Base-by-base conservation (phyloP, 2,329 filamentous ascomycete species). In the Fusarium dlaminii region DNA sequence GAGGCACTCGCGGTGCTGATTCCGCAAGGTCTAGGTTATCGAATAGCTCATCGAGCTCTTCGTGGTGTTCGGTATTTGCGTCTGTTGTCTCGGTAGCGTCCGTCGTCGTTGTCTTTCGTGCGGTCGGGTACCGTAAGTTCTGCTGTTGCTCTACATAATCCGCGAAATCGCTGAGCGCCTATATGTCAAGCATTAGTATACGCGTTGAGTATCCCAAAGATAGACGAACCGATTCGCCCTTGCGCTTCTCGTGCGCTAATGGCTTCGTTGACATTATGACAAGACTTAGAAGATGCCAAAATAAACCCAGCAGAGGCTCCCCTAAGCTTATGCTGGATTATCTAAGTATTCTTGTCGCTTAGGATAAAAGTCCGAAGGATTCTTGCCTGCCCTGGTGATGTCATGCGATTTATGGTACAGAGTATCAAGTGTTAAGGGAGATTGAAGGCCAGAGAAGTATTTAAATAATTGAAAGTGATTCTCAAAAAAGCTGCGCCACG, bases 111-210 rank as follows among this genome's bases (percentile, higher is more conserved):
- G 70, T 66, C 37, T 79, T 75, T 61, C 80, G 82, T 40, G 84
- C 79, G 48, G 80, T 80, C 4, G 89, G 89, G 76, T 90, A 91
- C 64, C 93, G 91, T 56, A 92, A 84, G 20, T 91, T 91, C 83
- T 98, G 96, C 82, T 98, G 95, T 81, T 95, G 93, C 83, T 98
- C 95, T 75, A 98, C 96, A 79, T 98, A 98, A 79, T 99, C 96
- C 82, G 95, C 95, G 81, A 99, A 99, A 78, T 98, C 96, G 85
- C 93, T 96, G 63, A 99, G 88, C 18, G 96, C 95, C 88, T 89
- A 56, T 76, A 40, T 17, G 27, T 20, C 55, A 34, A 34, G 36
- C 15, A 59, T 78, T 27, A 79, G 72, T 24, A 20, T 32, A 24
- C 13, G 11, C 15, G 36, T 36, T 14, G 6, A 12, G 20, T 20